Percentiles rank a stretch among this genome's conserved stretches.
These are phyloP conservation scores for Biancaea sappan DNA, from an alignment of 306 rosid genomes.

Conservation along the genomic window DNA sequence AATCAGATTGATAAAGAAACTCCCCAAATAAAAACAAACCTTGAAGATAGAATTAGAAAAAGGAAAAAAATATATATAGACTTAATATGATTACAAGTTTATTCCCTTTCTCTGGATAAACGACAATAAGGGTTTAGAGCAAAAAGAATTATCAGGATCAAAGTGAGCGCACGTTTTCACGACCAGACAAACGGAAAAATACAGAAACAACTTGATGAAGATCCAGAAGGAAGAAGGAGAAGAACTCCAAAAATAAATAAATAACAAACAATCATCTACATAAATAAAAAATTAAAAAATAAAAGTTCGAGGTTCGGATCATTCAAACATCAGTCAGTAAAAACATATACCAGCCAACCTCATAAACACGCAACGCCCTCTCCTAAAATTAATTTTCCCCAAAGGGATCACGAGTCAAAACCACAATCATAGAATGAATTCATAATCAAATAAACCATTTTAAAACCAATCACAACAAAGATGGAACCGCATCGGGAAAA, in stretches of 20 bases:
- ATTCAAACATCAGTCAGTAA: background rate
- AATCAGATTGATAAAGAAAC: background rate
- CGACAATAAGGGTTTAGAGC: background rate
- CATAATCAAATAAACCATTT: too few species aligned
- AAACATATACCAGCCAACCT: background rate
- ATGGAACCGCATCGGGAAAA: too few species aligned
- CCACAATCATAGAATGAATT: too few species aligned
- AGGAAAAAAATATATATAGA: background rate
- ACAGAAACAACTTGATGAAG: background rate
- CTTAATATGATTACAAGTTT: background rate
- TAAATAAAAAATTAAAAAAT: too few species aligned
- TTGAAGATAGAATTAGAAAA: background rate
- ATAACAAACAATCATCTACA: background rate
- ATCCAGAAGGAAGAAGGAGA: constrained; percentile 6
- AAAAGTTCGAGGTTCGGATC: background rate
- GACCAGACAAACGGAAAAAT: background rate
- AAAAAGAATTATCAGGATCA: background rate
- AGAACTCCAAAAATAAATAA: background rate
- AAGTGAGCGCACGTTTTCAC: constrained; percentile 12
- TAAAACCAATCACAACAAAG: background rate
- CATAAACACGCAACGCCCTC: background rate
- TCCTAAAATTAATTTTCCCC: too few species aligned
- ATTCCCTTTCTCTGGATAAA: background rate
- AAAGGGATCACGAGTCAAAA: too few species aligned
- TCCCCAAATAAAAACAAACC: background rate